Evolutionary conservation across 2,329 filamentous ascomycete genomes (phyloP).

Genomic region (Aquanectria penicillioides): DNA sequence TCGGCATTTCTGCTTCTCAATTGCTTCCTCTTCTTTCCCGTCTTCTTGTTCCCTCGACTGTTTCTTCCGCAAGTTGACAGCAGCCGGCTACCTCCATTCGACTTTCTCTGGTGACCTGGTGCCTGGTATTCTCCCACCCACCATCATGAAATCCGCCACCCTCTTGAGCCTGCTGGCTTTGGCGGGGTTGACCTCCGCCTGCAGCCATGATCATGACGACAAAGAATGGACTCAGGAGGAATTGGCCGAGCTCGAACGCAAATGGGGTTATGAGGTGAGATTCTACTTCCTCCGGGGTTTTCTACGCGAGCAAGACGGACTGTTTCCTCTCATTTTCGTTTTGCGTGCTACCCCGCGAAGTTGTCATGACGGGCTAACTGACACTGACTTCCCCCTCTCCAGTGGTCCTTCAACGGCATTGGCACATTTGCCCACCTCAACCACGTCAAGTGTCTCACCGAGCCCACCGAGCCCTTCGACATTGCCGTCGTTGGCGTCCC

Average conservation of each 20-base stretch:
- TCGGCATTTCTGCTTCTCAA: not conserved
- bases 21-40: not conserved
- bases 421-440: constrained; percentile 78
- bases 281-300: no score
- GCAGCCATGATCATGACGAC: constrained; percentile 47
- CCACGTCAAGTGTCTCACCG: constrained; percentile 75
- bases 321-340: no score
- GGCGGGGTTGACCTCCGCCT: constrained; percentile 40
- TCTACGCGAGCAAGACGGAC: no score
- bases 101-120: not conserved
- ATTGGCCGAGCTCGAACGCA: constrained; percentile 62
- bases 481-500: constrained; percentile 78
- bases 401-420: constrained; percentile 73
- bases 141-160: constrained; percentile 38
- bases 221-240: constrained; percentile 61
- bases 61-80: not conserved
- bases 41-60: not conserved
- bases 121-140: not conserved
- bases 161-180: constrained; percentile 41
- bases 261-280: constrained; percentile 67
- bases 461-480: constrained; percentile 71
- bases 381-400: constrained; percentile 15
- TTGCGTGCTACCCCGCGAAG: no score
- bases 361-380: constrained; percentile 1
- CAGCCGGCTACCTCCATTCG: not conserved